Evolutionary conservation across 805 yeast genomes (phyloP).

Genomic region (Maudiozyma turicensis): DNA sequence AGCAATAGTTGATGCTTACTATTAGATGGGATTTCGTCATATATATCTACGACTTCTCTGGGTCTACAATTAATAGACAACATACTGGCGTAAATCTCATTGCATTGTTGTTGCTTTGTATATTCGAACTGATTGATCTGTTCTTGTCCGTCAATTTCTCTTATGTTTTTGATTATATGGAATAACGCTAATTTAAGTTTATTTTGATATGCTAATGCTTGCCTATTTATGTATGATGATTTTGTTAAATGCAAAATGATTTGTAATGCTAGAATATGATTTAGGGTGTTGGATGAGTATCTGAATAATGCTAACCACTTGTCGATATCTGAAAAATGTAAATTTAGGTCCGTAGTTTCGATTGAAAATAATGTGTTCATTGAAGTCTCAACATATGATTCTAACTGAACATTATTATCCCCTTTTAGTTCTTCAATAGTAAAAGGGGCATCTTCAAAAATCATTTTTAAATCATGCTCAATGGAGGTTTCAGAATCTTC

Average conservation of each 20-base stretch:
- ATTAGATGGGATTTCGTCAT: slow-evolving; percentile 5
- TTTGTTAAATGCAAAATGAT: slow-evolving; percentile 17
- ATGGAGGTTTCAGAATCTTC: too few relatives aligned
- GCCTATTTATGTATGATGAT: slow-evolving; percentile 19
- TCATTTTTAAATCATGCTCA: too few relatives aligned
- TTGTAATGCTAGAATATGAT: slow-evolving; percentile 7
- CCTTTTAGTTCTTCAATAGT: too few relatives aligned
- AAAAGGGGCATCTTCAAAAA: too few relatives aligned
- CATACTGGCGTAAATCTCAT: slow-evolving; percentile 12
- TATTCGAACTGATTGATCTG: neutral
- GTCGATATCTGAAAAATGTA: slow-evolving; percentile 5
- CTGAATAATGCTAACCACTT: slow-evolving; percentile 10
- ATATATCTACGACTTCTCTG: slow-evolving; percentile 14
- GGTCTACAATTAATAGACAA: slow-evolving; percentile 14
- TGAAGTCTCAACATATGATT: neutral
- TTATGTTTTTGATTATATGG: neutral
- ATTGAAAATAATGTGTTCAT: slow-evolving; percentile 6
- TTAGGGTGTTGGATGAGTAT: neutral
- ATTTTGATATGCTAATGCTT: slow-evolving; percentile 10
- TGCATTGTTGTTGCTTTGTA: neutral
- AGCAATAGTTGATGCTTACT: slow-evolving; percentile 8
- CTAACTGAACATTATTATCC: neutral
- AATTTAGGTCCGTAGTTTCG: slow-evolving; percentile 13
- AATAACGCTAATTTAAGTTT: slow-evolving; percentile 5
- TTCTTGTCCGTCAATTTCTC: neutral